These are phyloP conservation scores for Coemansia erecta DNA, from an alignment of 192 early-diverging fungal genomes.

Conservation along the genomic window DNA sequence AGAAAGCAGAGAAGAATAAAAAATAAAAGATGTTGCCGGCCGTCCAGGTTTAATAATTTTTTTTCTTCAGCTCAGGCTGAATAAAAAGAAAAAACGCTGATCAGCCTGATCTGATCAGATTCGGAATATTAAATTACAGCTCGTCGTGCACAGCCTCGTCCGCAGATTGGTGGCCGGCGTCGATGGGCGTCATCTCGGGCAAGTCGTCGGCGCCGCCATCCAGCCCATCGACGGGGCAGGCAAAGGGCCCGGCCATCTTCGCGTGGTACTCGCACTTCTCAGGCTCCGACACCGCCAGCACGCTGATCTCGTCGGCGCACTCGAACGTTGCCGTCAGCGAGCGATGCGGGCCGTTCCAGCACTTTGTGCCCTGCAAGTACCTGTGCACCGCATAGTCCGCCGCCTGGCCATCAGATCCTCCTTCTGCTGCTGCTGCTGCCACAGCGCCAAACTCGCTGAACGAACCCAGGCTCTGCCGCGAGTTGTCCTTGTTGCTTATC, in stretches of 20 bases:
- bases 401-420: conserved; percentile 10
- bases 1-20: neutral
- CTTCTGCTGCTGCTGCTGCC: no score
- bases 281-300: conserved; percentile 78
- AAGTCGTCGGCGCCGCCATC: neutral
- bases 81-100: neutral
- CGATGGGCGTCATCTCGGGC: neutral
- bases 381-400: conserved; percentile 48
- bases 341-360: conserved; percentile 95
- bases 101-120: conserved; percentile 7
- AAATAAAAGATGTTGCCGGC: neutral
- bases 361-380: conserved; percentile 72
- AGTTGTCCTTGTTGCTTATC: conserved; percentile 60
- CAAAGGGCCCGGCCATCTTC: conserved; percentile 74
- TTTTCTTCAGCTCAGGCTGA: neutral
- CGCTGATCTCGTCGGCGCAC: conserved; percentile 69
- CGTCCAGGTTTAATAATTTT: neutral
- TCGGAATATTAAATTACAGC: conserved; percentile 1
- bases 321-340: conserved; percentile 68
- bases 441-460: conserved; percentile 57
- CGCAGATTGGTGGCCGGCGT: no score
- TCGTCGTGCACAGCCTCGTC: conserved; percentile 3
- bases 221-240: conserved; percentile 50
- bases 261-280: conserved; percentile 92
- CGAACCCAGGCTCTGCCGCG: conserved; percentile 59